Evolutionary conservation across 2,329 filamentous ascomycete genomes (phyloP), one percentile per base, ranked within the genome.

Genomic region (Arthroderma uncinatum): DNA sequence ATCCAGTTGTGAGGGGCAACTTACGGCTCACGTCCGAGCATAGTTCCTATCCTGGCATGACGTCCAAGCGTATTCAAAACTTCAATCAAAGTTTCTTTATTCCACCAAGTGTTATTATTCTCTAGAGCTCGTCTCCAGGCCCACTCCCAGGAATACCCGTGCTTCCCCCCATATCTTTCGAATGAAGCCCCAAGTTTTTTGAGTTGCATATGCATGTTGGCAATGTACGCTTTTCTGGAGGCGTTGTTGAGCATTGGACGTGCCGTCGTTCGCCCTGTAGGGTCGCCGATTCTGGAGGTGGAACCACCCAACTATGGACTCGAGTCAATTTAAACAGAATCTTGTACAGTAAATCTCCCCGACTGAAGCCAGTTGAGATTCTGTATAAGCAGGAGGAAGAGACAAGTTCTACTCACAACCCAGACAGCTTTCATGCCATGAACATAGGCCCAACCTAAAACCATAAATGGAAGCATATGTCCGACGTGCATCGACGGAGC

Each of bases 61-160:
- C 79, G 80, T 2, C 90, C 93, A 30, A 96, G 74, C 57, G 84
- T 79, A 67, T 82, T 81, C 63, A 94, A 75, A 54, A 96, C 81
- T 48, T 95, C 87, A 53, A 89, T 76, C 47, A 95, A 76, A 0
- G 83, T 78, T 44, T 88, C 73, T 39, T 80, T 82, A 62, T 86
- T 82, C 74, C 91, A 82, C 93, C 93, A 98, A 53, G 78, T 77
- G 61, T 83, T 86, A 71, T 98, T 98, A 73, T 95, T 94, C 28
- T 84, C 70, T 37, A 96, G 65, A 21, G 80, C 81, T 56, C 83
- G 81, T 61, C 77, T 82, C 76, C 87, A 88, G 3, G 81, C 78
- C 77, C 80, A 84, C 47, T 84, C 74, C 59, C 76, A 76, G 25
- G 79, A 60, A 66, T 83, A 86, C 2, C 85, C 84, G 66, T 86